A percentile compares a stretch with the other conserved stretches of the same genome.
phyloP scores from a whole-genome alignment of 2,329 filamentous ascomycete species.

The Chlorencoelia australis region DNA sequence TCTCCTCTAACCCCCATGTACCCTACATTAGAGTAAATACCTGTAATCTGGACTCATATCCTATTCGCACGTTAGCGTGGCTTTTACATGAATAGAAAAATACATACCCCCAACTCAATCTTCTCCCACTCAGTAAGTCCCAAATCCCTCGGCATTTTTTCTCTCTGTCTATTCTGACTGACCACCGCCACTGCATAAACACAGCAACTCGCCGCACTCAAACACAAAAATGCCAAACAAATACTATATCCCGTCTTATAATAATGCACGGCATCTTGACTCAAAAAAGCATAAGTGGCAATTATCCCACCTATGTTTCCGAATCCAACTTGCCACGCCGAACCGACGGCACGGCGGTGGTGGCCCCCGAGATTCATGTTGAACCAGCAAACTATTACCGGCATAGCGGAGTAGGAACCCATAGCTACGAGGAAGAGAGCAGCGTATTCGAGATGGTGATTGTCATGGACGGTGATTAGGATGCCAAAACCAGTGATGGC shows the following conservation, averaged over 20 bases:
- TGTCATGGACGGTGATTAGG: constrained; percentile 60
- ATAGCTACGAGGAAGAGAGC: constrained; percentile 74
- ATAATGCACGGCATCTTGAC: constrained; percentile 49
- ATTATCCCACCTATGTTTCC: constrained; percentile 75
- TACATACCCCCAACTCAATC: constrained; percentile 34
- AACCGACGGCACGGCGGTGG: constrained; percentile 58
- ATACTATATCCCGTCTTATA: constrained; percentile 70
- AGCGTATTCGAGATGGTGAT: constrained; percentile 59
- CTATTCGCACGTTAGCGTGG: constrained; percentile 14
- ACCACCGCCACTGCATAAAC: constrained; percentile 50
- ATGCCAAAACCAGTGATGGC: constrained; percentile 67
- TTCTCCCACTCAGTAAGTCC: constrained; percentile 52
- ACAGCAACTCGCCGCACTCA: constrained; percentile 53
- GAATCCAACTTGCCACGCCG: constrained; percentile 69
- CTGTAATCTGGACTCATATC: constrained; percentile 28
- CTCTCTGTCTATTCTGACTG: constrained; percentile 50
- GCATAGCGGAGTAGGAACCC: constrained; percentile 81
- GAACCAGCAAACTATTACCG: constrained; percentile 76
- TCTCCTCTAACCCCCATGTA: not conserved
- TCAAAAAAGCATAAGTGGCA: constrained; percentile 59
- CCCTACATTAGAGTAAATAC: constrained; percentile 22
- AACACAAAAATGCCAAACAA: constrained; percentile 59
- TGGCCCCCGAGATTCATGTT: constrained; percentile 72
- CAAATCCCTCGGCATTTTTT: constrained; percentile 35
- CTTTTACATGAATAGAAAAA: not conserved